These are phyloP conservation scores for Agapanthus africanus DNA, from an alignment of 106 monocot genomes.

Conservation along the genomic window DNA sequence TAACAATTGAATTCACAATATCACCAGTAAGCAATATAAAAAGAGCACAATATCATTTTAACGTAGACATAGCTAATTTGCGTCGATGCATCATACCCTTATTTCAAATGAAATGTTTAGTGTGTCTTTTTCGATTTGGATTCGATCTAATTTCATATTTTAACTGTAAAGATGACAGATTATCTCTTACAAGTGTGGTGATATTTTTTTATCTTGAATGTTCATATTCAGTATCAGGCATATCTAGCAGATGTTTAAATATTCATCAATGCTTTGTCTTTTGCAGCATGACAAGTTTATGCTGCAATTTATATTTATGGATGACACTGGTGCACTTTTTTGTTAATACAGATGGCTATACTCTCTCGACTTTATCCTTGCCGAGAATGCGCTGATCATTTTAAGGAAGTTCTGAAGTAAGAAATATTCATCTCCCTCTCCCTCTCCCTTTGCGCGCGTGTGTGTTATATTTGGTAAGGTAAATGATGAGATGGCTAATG, in stretches of 20 bases:
- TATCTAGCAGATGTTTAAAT: background rate
- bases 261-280: background rate
- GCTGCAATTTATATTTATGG: background rate
- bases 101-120: background rate
- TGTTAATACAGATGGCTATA: constrained; percentile 65
- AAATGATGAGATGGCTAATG: no score
- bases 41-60: background rate
- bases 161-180: background rate
- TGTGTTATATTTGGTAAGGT: no score
- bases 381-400: constrained; percentile 87
- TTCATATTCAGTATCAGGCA: background rate
- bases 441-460: background rate
- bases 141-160: background rate
- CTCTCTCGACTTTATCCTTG: constrained; percentile 88
- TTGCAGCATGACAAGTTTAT: constrained; percentile 2
- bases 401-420: constrained; percentile 86
- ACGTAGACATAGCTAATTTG: background rate
- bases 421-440: constrained; percentile 8
- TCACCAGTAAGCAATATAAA: background rate
- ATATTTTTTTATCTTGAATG: background rate
- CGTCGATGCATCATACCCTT: background rate
- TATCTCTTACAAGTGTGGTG: background rate
- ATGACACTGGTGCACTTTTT: constrained; percentile 8
- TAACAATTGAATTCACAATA: no score
- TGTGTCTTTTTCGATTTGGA: background rate